A percentile compares a stretch with the other conserved stretches of the same genome.
Evolutionary conservation across 2,329 filamentous ascomycete genomes (phyloP).

Genomic region (Talaromyces pinophilus): DNA sequence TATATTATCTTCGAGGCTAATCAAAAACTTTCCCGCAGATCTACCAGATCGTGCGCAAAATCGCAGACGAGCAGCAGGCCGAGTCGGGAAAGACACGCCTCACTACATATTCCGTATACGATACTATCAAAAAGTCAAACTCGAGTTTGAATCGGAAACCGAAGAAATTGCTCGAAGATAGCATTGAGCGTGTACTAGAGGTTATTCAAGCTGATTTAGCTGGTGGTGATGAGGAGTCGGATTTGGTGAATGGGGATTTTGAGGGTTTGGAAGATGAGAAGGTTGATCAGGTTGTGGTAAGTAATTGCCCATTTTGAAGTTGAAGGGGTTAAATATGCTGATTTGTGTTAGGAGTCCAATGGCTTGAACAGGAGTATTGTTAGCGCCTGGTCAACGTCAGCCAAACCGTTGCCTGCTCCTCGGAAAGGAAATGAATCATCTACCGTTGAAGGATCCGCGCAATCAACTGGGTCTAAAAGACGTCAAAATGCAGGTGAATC

Average conservation of each 20-base stretch:
- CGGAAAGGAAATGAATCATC: slow-evolving; percentile 35
- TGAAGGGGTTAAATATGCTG: not conserved
- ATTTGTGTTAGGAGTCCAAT: slow-evolving; percentile 52
- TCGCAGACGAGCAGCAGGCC: slow-evolving; percentile 66
- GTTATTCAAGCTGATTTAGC: slow-evolving; percentile 67
- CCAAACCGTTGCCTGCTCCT: slow-evolving; percentile 30
- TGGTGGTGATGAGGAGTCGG: slow-evolving; percentile 56
- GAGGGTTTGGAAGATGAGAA: slow-evolving; percentile 51
- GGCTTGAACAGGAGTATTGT: slow-evolving; percentile 67
- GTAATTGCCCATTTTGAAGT: slow-evolving; percentile 24
- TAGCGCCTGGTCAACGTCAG: slow-evolving; percentile 55
- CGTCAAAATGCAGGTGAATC: slow-evolving; percentile 67
- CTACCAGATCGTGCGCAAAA: slow-evolving; percentile 75
- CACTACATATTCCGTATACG: slow-evolving; percentile 67
- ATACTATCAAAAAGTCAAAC: slow-evolving; percentile 80
- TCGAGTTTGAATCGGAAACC: slow-evolving; percentile 80
- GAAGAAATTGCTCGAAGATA: slow-evolving; percentile 78
- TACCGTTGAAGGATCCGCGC: slow-evolving; percentile 26
- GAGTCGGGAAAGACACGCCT: slow-evolving; percentile 54
- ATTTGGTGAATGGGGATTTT: slow-evolving; percentile 54
- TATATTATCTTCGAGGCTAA: slow-evolving; percentile 18
- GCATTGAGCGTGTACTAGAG: slow-evolving; percentile 77
- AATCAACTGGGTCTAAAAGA: slow-evolving; percentile 47
- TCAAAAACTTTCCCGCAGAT: slow-evolving; percentile 49
- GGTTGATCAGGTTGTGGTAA: slow-evolving; percentile 21